Evolutionary conservation across 73 alveolate genomes (phyloP).

Genomic region (Paramecium tetraurelia): DNA sequence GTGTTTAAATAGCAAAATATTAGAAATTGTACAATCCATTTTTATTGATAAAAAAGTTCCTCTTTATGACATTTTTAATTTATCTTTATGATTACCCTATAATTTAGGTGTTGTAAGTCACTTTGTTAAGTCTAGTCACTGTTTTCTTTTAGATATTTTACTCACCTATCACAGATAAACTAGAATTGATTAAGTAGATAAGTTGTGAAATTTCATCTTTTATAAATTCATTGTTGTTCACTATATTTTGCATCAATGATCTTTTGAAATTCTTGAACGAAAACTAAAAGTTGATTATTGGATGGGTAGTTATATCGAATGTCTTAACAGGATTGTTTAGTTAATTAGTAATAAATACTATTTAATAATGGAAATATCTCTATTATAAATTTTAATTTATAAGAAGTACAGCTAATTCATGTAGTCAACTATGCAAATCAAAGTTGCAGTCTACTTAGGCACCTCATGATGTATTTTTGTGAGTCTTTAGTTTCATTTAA

Average conservation of each 20-base stretch:
- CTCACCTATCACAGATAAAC: neutral
- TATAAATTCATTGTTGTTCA: neutral
- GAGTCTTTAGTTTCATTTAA: neutral
- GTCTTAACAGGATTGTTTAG: neutral
- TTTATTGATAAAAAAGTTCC: neutral
- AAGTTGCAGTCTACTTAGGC: neutral
- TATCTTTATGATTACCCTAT: neutral
- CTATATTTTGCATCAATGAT: neutral
- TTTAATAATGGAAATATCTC: neutral
- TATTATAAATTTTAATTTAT: neutral
- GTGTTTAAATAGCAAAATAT: neutral
- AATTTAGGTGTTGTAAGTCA: neutral
- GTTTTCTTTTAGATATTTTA: neutral
- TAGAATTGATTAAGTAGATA: neutral
- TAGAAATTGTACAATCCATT: neutral
- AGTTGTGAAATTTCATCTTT: neutral
- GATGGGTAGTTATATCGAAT: neutral
- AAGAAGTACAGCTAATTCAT: neutral
- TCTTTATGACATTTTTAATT: neutral
- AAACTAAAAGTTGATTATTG: neutral
- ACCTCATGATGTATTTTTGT: neutral
- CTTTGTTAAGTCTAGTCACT: neutral
- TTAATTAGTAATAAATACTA: neutral
- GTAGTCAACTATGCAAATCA: neutral
- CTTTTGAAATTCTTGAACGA: neutral